These are phyloP conservation scores for Otatea glauca DNA, from an alignment of 176 grass and related monocot species.

Conservation along the genomic window DNA sequence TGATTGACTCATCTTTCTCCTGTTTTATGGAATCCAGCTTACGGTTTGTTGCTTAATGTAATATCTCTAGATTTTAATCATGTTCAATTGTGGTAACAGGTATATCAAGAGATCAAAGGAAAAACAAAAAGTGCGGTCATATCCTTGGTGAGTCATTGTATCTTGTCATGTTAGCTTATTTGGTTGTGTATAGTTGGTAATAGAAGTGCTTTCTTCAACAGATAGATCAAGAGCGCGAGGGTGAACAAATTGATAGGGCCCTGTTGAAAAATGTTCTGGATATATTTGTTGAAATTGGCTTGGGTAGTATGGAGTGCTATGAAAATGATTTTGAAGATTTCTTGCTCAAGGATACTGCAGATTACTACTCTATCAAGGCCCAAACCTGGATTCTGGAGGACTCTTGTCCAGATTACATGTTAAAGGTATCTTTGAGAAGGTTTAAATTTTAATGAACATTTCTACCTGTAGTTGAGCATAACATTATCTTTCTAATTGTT, in stretches of 20 bases:
- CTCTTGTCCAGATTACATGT: slow-evolving; percentile 69
- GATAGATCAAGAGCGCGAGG: slow-evolving; percentile 73
- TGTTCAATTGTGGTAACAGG: slow-evolving; percentile 51
- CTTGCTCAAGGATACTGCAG: slow-evolving; percentile 64
- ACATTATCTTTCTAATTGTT: slow-evolving; percentile 26
- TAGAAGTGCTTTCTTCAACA: slow-evolving; percentile 32
- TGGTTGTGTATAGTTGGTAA: slow-evolving; percentile 26
- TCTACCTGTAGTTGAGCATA: slow-evolving; percentile 12
- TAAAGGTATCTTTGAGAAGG: slow-evolving; percentile 51
- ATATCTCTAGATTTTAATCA: slow-evolving; percentile 19
- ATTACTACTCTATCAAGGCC: slow-evolving; percentile 74
- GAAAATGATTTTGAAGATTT: slow-evolving; percentile 78
- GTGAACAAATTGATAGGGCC: slow-evolving; percentile 67
- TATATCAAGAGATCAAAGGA: slow-evolving; percentile 70
- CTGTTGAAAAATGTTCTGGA: slow-evolving; percentile 79
- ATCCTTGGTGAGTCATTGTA: slow-evolving; percentile 58
- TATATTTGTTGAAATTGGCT: slow-evolving; percentile 73
- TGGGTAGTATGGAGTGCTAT: slow-evolving; percentile 61
- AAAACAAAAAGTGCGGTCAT: slow-evolving; percentile 69
- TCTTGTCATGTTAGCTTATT: slow-evolving; percentile 25
- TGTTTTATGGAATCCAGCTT: slow-evolving; percentile 16
- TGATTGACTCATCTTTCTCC: neutral
- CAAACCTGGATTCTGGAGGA: slow-evolving; percentile 59
- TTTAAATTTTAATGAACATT: slow-evolving; percentile 12
- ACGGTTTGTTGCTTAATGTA: neutral